Conservation (phyloP, 164 flowering plant genomes). For the Cinnamomum chago region DNA sequence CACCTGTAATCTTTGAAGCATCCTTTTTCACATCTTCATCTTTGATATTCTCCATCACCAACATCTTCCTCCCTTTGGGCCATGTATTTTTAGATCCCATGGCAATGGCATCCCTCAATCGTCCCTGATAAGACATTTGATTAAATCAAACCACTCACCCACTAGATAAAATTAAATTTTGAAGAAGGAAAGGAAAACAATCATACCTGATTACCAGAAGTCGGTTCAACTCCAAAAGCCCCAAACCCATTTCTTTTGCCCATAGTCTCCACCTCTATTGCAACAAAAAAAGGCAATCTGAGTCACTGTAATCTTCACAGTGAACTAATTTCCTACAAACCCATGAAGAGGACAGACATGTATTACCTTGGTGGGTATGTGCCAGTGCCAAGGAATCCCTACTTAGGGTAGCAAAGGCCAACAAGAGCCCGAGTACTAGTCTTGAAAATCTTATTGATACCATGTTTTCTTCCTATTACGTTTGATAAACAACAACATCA, state of each 20-base stretch:
- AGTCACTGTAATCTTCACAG: neutral
- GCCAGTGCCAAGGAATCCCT: conserved; percentile 23
- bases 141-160: neutral
- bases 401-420: conserved; percentile 23
- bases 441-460: conserved; percentile 21
- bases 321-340: neutral
- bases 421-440: conserved; percentile 31
- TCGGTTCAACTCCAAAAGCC: conserved; percentile 1
- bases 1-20: conserved; percentile 30
- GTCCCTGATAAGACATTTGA: conserved; percentile 15
- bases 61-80: conserved; percentile 35
- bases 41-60: conserved; percentile 15
- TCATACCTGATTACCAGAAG: conserved; percentile 21
- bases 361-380: conserved; percentile 32
- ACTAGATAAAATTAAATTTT: no score
- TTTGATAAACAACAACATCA: neutral
- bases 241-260: conserved; percentile 6
- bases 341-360: neutral
- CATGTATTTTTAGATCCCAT: conserved; percentile 8
- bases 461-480: conserved; percentile 25
- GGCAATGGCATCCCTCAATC: conserved; percentile 4
- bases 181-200: neutral
- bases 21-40: conserved; percentile 11
- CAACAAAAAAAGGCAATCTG: conserved; percentile 3
- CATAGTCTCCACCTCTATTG: conserved; percentile 1